Percentiles rank a stretch among this genome's conserved stretches.
Conservation (phyloP, 78 protist species). For the Cyanophora paradoxa region DNA sequence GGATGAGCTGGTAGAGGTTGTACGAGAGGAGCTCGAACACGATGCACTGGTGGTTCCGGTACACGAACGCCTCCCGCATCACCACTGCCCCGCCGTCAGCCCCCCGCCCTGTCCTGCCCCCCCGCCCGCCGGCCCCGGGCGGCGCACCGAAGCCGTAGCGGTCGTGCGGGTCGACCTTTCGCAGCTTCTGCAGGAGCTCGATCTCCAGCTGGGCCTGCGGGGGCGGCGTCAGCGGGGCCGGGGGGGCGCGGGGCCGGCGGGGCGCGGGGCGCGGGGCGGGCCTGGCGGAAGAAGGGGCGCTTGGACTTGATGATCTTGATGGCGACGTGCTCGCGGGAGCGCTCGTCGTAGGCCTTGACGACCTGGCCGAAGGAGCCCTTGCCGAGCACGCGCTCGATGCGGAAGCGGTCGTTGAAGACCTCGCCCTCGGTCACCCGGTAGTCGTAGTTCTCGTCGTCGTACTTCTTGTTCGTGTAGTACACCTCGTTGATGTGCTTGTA, state of each 20-base stretch:
- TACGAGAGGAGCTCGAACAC: conserved; percentile 3
- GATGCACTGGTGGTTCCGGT: background rate
- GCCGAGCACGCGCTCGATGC: background rate
- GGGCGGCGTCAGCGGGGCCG: no score
- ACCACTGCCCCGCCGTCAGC: background rate
- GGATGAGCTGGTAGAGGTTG: background rate
- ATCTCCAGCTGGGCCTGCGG: background rate
- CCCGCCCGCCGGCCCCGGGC: background rate
- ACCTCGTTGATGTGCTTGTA: background rate
- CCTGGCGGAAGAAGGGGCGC: background rate
- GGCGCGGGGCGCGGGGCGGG: no score
- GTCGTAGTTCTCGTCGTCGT: background rate
- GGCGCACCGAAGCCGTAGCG: background rate
- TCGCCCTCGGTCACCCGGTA: background rate
- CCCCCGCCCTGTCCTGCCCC: background rate
- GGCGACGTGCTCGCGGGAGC: background rate
- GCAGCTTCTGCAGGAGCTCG: background rate
- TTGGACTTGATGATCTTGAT: conserved; percentile 13
- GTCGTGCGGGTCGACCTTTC: background rate
- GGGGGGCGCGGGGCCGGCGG: no score
- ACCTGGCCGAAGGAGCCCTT: conserved; percentile 13
- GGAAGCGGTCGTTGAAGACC: background rate
- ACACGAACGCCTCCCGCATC: background rate
- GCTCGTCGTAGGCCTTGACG: background rate
- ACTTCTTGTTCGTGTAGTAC: background rate